These are phyloP conservation scores for Trametes cinnabarina DNA, from an alignment of 768 basidiomycete genomes.

Conservation along the genomic window DNA sequence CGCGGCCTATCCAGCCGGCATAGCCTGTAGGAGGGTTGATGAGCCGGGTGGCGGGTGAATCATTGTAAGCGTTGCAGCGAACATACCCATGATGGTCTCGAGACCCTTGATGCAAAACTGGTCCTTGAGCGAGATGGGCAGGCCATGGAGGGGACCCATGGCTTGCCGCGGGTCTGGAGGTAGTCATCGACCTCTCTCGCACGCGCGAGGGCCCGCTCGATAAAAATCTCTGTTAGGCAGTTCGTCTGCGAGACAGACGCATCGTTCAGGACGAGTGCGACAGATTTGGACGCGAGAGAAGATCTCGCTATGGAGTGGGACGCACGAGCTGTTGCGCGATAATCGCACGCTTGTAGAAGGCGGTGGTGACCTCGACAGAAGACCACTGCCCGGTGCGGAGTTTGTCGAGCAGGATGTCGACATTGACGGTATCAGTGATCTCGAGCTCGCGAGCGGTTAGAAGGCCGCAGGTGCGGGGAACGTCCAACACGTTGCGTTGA, in stretches of 20 bases:
- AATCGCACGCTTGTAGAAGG: slow-evolving; percentile 49
- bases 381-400: slow-evolving; percentile 57
- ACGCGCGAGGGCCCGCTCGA: slow-evolving; percentile 41
- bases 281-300: neutral
- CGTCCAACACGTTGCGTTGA: slow-evolving; percentile 48
- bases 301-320: neutral
- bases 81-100: slow-evolving; percentile 55
- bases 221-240: slow-evolving; percentile 50
- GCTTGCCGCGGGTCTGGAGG: slow-evolving; percentile 37
- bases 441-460: slow-evolving; percentile 54
- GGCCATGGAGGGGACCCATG: slow-evolving; percentile 47
- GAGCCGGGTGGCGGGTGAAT: slow-evolving; percentile 21
- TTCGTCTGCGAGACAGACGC: too few relatives aligned
- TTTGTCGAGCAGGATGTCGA: slow-evolving; percentile 45
- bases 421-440: slow-evolving; percentile 57
- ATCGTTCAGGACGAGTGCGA: neutral
- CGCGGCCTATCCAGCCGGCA: slow-evolving; percentile 50
- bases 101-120: slow-evolving; percentile 57
- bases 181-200: slow-evolving; percentile 44
- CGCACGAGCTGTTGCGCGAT: slow-evolving; percentile 49
- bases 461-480: slow-evolving; percentile 57
- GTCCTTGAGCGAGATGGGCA: slow-evolving; percentile 48
- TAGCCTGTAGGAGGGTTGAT: slow-evolving; percentile 38
- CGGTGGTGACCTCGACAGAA: slow-evolving; percentile 47
- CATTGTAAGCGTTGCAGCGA: neutral